phyloP scores from a whole-genome alignment of 2,329 filamentous ascomycete genomes.

The Lasiodiplodia gonubiensis region DNA sequence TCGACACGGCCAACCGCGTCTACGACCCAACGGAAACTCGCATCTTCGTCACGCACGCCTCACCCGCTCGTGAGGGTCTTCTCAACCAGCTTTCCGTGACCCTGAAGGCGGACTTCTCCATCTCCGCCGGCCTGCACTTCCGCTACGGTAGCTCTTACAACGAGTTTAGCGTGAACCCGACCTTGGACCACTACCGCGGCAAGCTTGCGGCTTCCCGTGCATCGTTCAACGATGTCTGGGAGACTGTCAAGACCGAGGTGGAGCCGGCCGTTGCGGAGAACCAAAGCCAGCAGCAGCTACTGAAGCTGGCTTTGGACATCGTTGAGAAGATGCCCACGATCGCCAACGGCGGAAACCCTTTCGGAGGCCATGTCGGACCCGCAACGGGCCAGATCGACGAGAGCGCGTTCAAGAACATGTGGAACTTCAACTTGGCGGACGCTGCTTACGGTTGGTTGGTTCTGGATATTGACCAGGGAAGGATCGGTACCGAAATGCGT shows the following conservation, averaged over 20 bases:
- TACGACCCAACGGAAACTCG: constrained; percentile 98
- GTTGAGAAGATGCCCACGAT: constrained; percentile 98
- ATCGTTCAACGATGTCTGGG: constrained; percentile 99
- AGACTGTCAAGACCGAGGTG: constrained; percentile 95
- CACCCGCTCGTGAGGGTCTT: constrained; percentile 92
- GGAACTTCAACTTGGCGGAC: constrained; percentile 99
- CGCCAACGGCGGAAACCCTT: constrained; percentile 94
- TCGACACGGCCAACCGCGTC: constrained; percentile 96
- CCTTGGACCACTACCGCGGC: constrained; percentile 95
- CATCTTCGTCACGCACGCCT: constrained; percentile 95
- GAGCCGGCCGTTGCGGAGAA: constrained; percentile 93
- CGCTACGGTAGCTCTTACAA: constrained; percentile 99
- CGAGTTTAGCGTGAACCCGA: constrained; percentile 98
- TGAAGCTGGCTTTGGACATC: constrained; percentile 88
- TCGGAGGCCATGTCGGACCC: constrained; percentile 81
- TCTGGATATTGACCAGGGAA: constrained; percentile 90
- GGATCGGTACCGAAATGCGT: constrained; percentile 97
- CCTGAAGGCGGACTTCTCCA: constrained; percentile 96
- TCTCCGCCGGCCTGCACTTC: constrained; percentile 97
- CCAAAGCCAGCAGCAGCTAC: constrained; percentile 87
- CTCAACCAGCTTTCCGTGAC: constrained; percentile 97
- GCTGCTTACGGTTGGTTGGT: constrained; percentile 97
- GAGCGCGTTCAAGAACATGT: constrained; percentile 99
- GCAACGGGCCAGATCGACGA: constrained; percentile 91
- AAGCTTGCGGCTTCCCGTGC: constrained; percentile 98